Base-by-base conservation (phyloP, 129 eudicot genomes). In the Heracleum sosnowskyi region DNA sequence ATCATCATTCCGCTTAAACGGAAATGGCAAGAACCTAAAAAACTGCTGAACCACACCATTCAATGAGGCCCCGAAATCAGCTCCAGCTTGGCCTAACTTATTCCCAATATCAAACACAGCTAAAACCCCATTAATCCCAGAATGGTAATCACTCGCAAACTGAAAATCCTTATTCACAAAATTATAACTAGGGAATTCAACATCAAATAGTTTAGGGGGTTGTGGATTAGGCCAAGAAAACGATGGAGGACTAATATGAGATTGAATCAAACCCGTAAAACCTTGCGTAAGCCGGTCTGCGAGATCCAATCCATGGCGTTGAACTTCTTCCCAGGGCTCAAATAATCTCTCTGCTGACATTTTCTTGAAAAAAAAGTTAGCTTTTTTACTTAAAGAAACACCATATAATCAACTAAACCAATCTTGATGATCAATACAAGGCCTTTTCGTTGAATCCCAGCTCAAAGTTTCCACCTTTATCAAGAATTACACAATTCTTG, bases 261-360 rank as follows among this genome's bases (percentile, higher is more conserved):
- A 85, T 45, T 90, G 98, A 66, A 95, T 91, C 34, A 95, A 77
- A 41, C 97, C 96, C 33, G 87, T 87, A 34, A 95, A 87, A 0
- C 98, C 96, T 66, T 91, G 93, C 6, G 98, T 81, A 24, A 95
- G 83, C 83, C 85, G 83, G 80, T 91, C 98, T 6, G 98, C 98
- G 68, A 95, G 79, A 79, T 92, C 98, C 74, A 85, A 91, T 40
- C 98, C 97, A 36, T 95, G 98, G 26, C 97, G 82, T 80, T 91
- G 97, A 37, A 95, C 97, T 84, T 95, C 98, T 76, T 95, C 98
- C 98, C 98, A 95, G 46, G 98, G 96, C 81, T 95, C 98, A 73
- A 95, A 86, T 11, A 96, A 87, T 80, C 98, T 87, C 85, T 95
- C 98, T 31, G 87, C 92, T 29, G 97, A 91, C 92, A 90, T 88